Evolutionary conservation across 2,329 filamentous ascomycete species (phyloP).

Genomic region (Taxawa tesnikishii): DNA sequence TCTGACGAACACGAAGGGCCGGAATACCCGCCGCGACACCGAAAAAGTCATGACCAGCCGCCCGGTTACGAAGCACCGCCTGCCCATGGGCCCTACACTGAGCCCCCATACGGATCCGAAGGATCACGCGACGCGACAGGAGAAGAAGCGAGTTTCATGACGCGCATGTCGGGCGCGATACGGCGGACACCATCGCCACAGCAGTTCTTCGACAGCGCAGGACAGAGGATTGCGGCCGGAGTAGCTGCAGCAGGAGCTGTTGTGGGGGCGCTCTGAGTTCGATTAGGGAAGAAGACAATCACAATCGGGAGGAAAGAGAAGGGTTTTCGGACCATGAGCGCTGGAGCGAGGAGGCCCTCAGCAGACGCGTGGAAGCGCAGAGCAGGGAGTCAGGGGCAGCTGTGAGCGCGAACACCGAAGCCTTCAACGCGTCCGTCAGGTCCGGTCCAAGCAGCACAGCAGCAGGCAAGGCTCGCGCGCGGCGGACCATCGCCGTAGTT

Average conservation of each 20-base stretch:
- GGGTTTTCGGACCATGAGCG: slow-evolving; percentile 60
- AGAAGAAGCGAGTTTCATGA: slow-evolving; percentile 51
- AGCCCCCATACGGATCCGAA: neutral
- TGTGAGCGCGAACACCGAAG: slow-evolving; percentile 19
- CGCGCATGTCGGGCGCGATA: slow-evolving; percentile 69
- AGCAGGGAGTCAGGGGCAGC: slow-evolving; percentile 21
- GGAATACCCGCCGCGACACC: slow-evolving; percentile 6
- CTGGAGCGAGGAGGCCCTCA: slow-evolving; percentile 82
- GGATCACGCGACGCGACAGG: slow-evolving; percentile 1
- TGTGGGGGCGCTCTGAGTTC: slow-evolving; percentile 68
- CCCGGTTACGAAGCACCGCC: slow-evolving; percentile 1
- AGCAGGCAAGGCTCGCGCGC: slow-evolving; percentile 16
- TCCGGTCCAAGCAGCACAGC: neutral
- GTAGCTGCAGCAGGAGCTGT: slow-evolving; percentile 64
- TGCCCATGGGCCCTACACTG: slow-evolving; percentile 1
- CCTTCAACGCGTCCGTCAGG: slow-evolving; percentile 17
- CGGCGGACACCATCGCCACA: slow-evolving; percentile 75
- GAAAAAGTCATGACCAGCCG: too few relatives aligned
- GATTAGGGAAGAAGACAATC: slow-evolving; percentile 39
- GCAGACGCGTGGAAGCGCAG: slow-evolving; percentile 37
- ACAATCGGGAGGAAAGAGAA: slow-evolving; percentile 13
- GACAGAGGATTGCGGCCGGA: slow-evolving; percentile 68
- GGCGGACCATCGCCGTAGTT: slow-evolving; percentile 74
- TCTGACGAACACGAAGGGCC: slow-evolving; percentile 6
- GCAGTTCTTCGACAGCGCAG: slow-evolving; percentile 74